Evolutionary conservation across 225 moss, liverwort and hornwort species (phyloP), one percentile per base, ranked within the genome.

Genomic region (Marchantia paleacea): DNA sequence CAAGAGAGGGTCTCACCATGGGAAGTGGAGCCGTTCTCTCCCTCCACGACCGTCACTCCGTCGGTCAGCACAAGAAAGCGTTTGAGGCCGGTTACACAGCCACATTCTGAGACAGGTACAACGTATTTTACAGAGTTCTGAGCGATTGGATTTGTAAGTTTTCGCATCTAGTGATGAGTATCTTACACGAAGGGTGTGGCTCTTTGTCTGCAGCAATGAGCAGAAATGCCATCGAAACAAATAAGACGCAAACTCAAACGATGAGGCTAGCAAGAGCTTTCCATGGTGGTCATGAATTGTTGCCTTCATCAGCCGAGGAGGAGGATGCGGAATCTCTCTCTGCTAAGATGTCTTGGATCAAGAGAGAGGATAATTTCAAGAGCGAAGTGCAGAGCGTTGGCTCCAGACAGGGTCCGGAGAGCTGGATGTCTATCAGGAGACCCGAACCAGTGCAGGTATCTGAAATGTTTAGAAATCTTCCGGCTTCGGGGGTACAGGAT

Each of bases 1-100:
- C 93, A 87, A 57, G 93, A 95, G 76, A 88, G 92, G 75, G 89
- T 93, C 8, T 95, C 95, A 50, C 90, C 92, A 0, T 95, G 95
- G 95, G 95, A 95, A 78, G 89, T 95, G 2, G 85, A 89, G 72
- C 85, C 89, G 15, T 92, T 91, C 68, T 85, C 89, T 53, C 80
- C 89, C 0, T 53, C 84, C 31, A 47, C 83, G 0, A 75, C 78
- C 19, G 63, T 85, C n/a, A 78, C 89, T 12, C 81, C 86, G 1
- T 66, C 85, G 5, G 80, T 83, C 24, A 81, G 81, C 75, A 85
- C 86, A 28, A 81, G 83, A 28, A 89, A 89, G 75, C 88, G 80
- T 15, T 79, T 81, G 64, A 87, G 90, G 57, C 85, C 81, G 63
- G 88, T 84, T 0, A 69, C 31, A 8, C 69, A 69, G 12, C 14